Base-by-base conservation (phyloP, 2,329 filamentous ascomycete genomes). In the Penicillium sp. region DNA sequence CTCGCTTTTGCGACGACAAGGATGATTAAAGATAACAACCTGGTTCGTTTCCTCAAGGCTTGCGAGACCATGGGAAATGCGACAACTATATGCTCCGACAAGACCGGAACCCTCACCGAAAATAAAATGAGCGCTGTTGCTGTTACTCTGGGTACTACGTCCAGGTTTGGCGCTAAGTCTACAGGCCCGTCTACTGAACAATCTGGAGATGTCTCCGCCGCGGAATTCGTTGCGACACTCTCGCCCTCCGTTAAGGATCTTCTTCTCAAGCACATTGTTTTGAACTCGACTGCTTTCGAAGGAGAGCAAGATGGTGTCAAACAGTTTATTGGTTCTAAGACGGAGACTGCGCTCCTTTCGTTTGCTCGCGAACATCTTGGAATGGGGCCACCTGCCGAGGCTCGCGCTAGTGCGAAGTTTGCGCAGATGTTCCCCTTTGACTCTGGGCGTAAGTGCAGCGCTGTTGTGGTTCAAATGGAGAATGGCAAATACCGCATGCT, bases 241-340 rank as follows among this genome's bases (percentile, higher is more conserved):
- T 77, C 78, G 14, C 66, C 75, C 6, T 77, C 81, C 1, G 79
- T 83, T 44, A 86, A 84, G 67, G 70, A 75, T 1, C 67, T 88
- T 11, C 73, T 89, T 55, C 78, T 82, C 45, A 81, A 89, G 53
- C 88, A 86, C 3, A 86, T 89, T 57, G 80, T 82, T 11, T 75
- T 88, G 61, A 89, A 89, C 67, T 89, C 87, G 0, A 88, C 86
- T 0, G 86, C 87, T 1, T 89, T 89, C 60, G 85, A 89, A 66
- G 81, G 82, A 6, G 83, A 87, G 42, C 79, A 84, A 42, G 80
- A 86, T 41, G 85, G 85, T 29, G 77, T 79, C 18, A 73, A 71
- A 33, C 76, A 81, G 0, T 92, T 89, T 61, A 81, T 91, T 58
- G 89, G 89, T 27, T 90, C 88, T 5, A 91, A 90, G 73, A 92